Evolutionary conservation across 352 stramenopile species (phyloP).

Genomic region (Pythium sp.): DNA sequence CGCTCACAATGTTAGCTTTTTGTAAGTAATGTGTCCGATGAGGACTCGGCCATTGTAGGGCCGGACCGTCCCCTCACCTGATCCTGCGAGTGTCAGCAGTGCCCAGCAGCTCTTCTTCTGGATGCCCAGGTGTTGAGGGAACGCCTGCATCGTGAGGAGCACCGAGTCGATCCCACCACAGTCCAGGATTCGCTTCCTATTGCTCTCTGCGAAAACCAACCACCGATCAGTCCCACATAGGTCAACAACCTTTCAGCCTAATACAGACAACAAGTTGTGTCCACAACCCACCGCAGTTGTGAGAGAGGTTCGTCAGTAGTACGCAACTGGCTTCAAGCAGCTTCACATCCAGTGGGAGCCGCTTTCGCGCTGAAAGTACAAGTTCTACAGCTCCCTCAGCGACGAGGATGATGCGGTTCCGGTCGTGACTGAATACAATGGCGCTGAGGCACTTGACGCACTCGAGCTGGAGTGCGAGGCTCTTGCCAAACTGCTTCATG

Average conservation of each 20-base stretch:
- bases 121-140: constrained; percentile 59
- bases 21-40: not conserved
- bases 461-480: constrained; percentile 69
- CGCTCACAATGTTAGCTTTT: too few species aligned
- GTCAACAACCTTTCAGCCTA: not conserved
- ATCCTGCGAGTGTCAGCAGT: constrained; percentile 76
- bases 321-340: constrained; percentile 76
- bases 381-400: constrained; percentile 59
- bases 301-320: constrained; percentile 83
- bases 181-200: constrained; percentile 70
- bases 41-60: not conserved
- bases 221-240: not conserved
- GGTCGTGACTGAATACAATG: constrained; percentile 65
- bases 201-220: constrained; percentile 53
- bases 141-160: constrained; percentile 81
- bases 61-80: constrained; percentile 27
- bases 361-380: constrained; percentile 62
- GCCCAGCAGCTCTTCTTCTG: constrained; percentile 86
- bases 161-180: constrained; percentile 76
- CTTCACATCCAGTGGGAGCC: constrained; percentile 45
- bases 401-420: constrained; percentile 74
- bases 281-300: constrained; percentile 64
- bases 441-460: constrained; percentile 78
- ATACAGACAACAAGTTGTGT: too few species aligned
- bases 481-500: constrained; percentile 55